phyloP scores from a whole-genome alignment of 2,329 filamentous ascomycete species.

The Nothophaeocryptopus gaeumannii region DNA sequence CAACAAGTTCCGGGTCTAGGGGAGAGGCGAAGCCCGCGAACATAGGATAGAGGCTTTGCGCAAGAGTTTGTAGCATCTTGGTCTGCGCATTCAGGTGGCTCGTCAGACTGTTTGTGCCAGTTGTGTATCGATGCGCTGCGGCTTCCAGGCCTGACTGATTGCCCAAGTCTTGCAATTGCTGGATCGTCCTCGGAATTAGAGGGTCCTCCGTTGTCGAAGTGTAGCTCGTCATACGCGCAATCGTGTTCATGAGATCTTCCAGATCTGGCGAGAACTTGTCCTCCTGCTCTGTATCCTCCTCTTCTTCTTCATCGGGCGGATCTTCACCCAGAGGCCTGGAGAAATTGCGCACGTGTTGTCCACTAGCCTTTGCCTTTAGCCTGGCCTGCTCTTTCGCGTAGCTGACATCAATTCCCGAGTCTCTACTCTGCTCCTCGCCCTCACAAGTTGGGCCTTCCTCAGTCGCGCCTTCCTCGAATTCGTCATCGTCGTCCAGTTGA shows the following conservation, averaged over 20 bases:
- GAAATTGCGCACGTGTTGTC: constrained; percentile 31
- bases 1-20: constrained; percentile 62
- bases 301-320: constrained; percentile 24
- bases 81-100: constrained; percentile 74
- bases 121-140: constrained; percentile 34
- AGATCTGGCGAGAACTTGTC: constrained; percentile 44
- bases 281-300: constrained; percentile 13
- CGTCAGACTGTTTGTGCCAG: constrained; percentile 50
- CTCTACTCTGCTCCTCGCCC: constrained; percentile 31
- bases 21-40: constrained; percentile 56
- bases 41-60: constrained; percentile 65
- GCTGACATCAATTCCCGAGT: constrained; percentile 46
- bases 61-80: constrained; percentile 69
- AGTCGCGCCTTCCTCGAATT: constrained; percentile 29
- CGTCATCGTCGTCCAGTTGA: constrained; percentile 54
- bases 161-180: constrained; percentile 35
- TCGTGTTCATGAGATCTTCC: constrained; percentile 34
- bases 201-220: constrained; percentile 32
- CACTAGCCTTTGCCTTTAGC: neutral
- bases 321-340: constrained; percentile 29
- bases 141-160: constrained; percentile 35
- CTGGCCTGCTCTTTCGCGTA: constrained; percentile 6
- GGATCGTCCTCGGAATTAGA: constrained; percentile 31
- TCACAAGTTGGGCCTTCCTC: constrained; percentile 19
- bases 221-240: constrained; percentile 34